Evolutionary conservation across 2,329 filamentous ascomycete genomes (phyloP).

Genomic region (Diaporthe sp.): DNA sequence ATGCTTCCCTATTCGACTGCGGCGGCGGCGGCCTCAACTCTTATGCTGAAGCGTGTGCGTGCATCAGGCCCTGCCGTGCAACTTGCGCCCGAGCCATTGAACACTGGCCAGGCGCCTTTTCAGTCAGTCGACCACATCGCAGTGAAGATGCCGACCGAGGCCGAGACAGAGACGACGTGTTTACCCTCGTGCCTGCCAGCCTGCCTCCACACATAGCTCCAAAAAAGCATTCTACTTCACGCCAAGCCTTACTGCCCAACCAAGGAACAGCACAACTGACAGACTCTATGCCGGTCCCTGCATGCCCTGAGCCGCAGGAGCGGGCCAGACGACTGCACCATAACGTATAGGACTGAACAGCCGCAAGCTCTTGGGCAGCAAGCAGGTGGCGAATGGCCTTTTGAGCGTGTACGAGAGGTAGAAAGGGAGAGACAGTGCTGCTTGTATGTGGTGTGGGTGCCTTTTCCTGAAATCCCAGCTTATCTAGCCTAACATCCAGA

Average conservation of each 20-base stretch:
- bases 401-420: not conserved
- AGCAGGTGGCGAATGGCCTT: not conserved
- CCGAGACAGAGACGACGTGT: not conserved
- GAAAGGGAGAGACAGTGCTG: not conserved
- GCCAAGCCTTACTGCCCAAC: not conserved
- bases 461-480: not conserved
- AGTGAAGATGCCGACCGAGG: not conserved
- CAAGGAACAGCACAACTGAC: not conserved
- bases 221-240: not conserved
- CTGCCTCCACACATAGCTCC: not conserved
- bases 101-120: not conserved
- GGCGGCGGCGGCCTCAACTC: not conserved
- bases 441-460: not conserved
- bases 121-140: not conserved
- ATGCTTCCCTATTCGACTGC: not conserved
- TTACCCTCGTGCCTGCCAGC: not conserved
- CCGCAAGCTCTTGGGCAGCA: not conserved
- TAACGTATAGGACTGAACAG: not conserved
- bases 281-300: not conserved
- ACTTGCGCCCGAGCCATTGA: not conserved
- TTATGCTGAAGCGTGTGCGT: not conserved
- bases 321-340: not conserved
- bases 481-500: not conserved
- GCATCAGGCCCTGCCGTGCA: not conserved
- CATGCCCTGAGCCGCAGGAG: not conserved